phyloP scores from a whole-genome alignment of 495 filamentous ascomycete genomes.

The Amniculicola lignicola region DNA sequence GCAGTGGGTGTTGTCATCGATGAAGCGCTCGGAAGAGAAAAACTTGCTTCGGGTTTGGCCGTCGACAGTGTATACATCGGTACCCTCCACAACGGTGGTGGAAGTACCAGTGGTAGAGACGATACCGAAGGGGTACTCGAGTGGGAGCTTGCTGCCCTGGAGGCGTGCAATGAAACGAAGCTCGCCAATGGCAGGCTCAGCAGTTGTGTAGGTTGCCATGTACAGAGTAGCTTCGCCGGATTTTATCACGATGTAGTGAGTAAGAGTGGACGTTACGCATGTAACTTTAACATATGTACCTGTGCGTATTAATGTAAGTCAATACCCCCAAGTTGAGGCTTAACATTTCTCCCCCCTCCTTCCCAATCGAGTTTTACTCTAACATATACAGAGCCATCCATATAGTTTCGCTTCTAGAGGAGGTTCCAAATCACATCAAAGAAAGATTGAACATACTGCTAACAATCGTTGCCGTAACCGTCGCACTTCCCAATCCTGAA shows the following conservation, averaged over 20 bases:
- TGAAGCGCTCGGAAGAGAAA: slow-evolving; percentile 64
- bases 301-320: slow-evolving; percentile 6
- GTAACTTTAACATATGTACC: slow-evolving; percentile 60
- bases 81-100: slow-evolving; percentile 55
- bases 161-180: slow-evolving; percentile 64
- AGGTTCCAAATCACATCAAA: too few relatives aligned
- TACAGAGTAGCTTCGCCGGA: slow-evolving; percentile 58
- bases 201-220: slow-evolving; percentile 62
- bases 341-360: too few relatives aligned
- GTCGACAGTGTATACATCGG: slow-evolving; percentile 59
- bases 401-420: too few relatives aligned
- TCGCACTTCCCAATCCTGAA: slow-evolving; percentile 59
- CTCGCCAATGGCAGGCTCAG: slow-evolving; percentile 59
- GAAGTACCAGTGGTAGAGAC: slow-evolving; percentile 52
- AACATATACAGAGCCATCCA: too few relatives aligned
- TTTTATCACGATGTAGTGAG: slow-evolving; percentile 61
- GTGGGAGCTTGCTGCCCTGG: slow-evolving; percentile 53
- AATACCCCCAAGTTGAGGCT: too few relatives aligned
- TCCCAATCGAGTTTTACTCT: too few relatives aligned
- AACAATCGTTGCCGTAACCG: slow-evolving; percentile 52
- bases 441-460: slow-evolving; percentile 28
- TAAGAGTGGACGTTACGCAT: slow-evolving; percentile 57
- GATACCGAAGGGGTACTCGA: slow-evolving; percentile 51
- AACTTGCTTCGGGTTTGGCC: slow-evolving; percentile 66
- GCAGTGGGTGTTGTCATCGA: slow-evolving; percentile 64